A percentile compares a stretch with the other conserved stretches of the same genome.
Conservation (phyloP, 2,329 filamentous ascomycete genomes). For the Fusarium compactum region DNA sequence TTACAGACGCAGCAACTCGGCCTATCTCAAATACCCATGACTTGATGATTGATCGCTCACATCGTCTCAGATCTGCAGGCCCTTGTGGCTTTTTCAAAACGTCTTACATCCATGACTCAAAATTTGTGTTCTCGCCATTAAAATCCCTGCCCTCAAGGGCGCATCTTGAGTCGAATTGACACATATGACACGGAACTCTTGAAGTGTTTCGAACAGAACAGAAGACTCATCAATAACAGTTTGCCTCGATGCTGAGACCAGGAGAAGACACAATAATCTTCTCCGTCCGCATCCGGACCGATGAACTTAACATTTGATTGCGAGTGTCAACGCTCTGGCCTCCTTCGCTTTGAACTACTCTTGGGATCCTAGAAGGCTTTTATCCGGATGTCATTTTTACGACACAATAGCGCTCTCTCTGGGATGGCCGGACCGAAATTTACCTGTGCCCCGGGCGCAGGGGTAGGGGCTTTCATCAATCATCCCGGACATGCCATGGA, state of each 20-base stretch:
- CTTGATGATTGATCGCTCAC: slow-evolving; percentile 33
- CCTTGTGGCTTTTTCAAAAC: slow-evolving; percentile 14
- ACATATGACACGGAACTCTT: slow-evolving; percentile 7
- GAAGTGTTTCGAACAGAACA: slow-evolving; percentile 1
- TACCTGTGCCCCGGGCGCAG: slow-evolving; percentile 44
- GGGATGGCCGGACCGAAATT: slow-evolving; percentile 43
- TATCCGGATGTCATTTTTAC: slow-evolving; percentile 40
- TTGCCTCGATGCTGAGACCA: slow-evolving; percentile 7
- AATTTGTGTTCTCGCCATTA: slow-evolving; percentile 15
- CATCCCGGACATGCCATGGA: slow-evolving; percentile 39
- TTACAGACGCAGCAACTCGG: slow-evolving; percentile 31
- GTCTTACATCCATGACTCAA: slow-evolving; percentile 19
- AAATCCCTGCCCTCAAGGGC: slow-evolving; percentile 17
- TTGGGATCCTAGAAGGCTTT: slow-evolving; percentile 41
- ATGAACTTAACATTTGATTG: slow-evolving; percentile 38
- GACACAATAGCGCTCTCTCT: slow-evolving; percentile 31
- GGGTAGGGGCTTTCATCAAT: slow-evolving; percentile 32
- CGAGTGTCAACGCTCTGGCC: slow-evolving; percentile 40
- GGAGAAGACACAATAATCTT: slow-evolving; percentile 7
- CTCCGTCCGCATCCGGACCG: slow-evolving; percentile 23
- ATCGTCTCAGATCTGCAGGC: slow-evolving; percentile 43
- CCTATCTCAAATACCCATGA: slow-evolving; percentile 39
- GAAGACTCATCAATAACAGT: background rate
- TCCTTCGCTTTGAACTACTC: slow-evolving; percentile 15
- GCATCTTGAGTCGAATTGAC: slow-evolving; percentile 15